phyloP scores from a whole-genome alignment of 768 basidiomycete genomes.

The Rhizopogon vulgaris region DNA sequence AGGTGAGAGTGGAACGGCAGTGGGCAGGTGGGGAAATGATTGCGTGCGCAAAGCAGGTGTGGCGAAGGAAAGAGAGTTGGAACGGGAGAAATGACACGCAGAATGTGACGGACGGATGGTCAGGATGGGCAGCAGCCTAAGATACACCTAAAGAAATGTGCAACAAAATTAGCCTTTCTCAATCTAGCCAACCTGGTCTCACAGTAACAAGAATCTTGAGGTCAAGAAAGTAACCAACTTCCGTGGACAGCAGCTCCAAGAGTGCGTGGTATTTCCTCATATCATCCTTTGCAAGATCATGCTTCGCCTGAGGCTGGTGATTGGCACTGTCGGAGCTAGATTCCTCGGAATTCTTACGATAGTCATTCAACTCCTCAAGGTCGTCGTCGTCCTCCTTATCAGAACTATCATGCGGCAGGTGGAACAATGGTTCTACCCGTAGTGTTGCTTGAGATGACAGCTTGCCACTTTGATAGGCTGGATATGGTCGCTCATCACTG shows the following conservation, averaged over 20 bases:
- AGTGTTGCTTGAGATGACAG: neutral
- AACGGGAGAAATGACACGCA: constrained; percentile 26
- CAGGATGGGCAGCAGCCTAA: constrained; percentile 49
- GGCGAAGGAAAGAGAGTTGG: constrained; percentile 32
- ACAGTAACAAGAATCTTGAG: constrained; percentile 73
- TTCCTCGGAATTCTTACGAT: neutral
- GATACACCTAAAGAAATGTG: constrained; percentile 48
- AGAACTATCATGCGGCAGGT: constrained; percentile 11
- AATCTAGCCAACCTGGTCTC: constrained; percentile 3
- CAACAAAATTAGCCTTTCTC: neutral
- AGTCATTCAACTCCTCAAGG: neutral
- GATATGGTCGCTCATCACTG: neutral
- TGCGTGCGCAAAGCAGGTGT: constrained; percentile 40
- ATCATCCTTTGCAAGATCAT: constrained; percentile 33
- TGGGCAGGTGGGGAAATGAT: constrained; percentile 33
- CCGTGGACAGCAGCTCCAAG: constrained; percentile 79
- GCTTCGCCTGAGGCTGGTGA: neutral
- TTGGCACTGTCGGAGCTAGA: neutral
- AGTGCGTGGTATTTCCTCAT: constrained; percentile 66
- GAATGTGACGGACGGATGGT: constrained; percentile 21
- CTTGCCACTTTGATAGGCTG: neutral
- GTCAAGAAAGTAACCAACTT: constrained; percentile 76
- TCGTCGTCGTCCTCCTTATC: constrained; percentile 13
- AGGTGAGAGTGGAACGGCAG: constrained; percentile 18
- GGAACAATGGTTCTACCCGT: constrained; percentile 8